Percentiles rank a stretch among this genome's conserved stretches.
Conservation (phyloP, 2,329 filamentous ascomycete genomes). For the Aspergillus thermomutatus region DNA sequence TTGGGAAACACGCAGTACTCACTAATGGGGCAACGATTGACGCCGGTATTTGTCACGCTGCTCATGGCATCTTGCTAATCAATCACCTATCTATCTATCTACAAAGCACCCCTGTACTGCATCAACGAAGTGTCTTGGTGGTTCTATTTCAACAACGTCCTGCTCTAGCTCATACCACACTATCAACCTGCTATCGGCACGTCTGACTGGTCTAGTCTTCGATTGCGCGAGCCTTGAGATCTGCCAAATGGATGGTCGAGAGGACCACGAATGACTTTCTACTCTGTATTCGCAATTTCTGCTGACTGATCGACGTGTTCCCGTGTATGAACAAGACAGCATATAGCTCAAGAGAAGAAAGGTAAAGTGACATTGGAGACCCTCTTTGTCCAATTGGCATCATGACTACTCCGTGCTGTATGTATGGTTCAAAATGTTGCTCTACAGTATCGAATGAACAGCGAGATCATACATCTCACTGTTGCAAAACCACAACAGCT, state of each 20-base stretch:
- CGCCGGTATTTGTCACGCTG: conserved; percentile 14
- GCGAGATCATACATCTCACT: conserved; percentile 1
- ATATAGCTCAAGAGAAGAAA: background rate
- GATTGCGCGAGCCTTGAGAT: too few relatives aligned
- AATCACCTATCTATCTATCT: conserved; percentile 3
- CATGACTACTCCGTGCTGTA: background rate
- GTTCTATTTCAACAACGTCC: background rate
- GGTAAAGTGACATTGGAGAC: too few relatives aligned
- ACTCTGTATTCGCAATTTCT: background rate
- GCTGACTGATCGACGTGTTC: background rate
- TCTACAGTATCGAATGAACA: background rate
- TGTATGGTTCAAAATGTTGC: background rate
- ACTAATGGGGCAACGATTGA: conserved; percentile 13
- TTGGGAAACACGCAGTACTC: conserved; percentile 17
- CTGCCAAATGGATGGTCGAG: too few relatives aligned
- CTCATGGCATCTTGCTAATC: conserved; percentile 14
- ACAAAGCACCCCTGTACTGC: background rate
- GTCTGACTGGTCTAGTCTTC: too few relatives aligned
- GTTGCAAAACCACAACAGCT: background rate
- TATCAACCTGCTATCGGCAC: too few relatives aligned
- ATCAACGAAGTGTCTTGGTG: background rate
- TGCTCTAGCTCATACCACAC: too few relatives aligned
- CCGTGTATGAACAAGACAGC: background rate
- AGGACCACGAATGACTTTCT: too few relatives aligned
- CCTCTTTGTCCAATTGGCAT: background rate